phyloP scores from a whole-genome alignment of 179 eudicot genomes.

The Spergularia azorica region DNA sequence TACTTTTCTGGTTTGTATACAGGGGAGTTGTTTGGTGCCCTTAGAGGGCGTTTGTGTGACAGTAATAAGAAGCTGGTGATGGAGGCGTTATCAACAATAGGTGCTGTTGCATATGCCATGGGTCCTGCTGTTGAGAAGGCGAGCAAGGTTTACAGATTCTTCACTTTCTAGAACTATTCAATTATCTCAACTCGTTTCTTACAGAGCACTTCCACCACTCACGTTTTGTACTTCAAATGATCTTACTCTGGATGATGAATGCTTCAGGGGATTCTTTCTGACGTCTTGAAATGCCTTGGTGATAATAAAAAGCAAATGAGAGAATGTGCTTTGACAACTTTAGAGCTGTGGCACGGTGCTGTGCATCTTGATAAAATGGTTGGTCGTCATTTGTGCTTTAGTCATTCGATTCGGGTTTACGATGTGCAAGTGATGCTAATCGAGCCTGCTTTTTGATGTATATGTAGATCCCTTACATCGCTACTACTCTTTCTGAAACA shows the following conservation, averaged over 20 bases:
- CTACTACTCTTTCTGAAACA: conserved; percentile 69
- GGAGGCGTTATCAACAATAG: conserved; percentile 82
- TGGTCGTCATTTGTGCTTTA: conserved; percentile 6
- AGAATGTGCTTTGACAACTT: conserved; percentile 74
- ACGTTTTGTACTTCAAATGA: neutral
- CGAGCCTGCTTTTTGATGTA: neutral
- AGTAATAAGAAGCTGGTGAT: conserved; percentile 88
- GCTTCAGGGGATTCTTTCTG: conserved; percentile 89
- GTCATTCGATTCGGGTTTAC: neutral
- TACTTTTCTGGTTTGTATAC: conserved; percentile 18
- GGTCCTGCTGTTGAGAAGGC: conserved; percentile 92
- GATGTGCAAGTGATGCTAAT: neutral
- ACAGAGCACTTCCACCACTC: neutral
- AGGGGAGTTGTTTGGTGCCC: conserved; percentile 96
- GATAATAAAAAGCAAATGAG: conserved; percentile 99
- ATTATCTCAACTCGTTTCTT: neutral
- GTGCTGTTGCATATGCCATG: conserved; percentile 92
- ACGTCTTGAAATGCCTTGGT: conserved; percentile 92
- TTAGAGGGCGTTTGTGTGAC: conserved; percentile 81
- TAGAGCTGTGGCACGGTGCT: conserved; percentile 90
- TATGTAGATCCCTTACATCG: conserved; percentile 72
- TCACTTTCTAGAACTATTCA: no score
- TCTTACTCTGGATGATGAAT: conserved; percentile 20
- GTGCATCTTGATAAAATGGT: conserved; percentile 99
- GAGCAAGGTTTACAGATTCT: conserved; percentile 64